Evolutionary conservation across 345 rosid species (phyloP).

Genomic region (Cardamine occulta): DNA sequence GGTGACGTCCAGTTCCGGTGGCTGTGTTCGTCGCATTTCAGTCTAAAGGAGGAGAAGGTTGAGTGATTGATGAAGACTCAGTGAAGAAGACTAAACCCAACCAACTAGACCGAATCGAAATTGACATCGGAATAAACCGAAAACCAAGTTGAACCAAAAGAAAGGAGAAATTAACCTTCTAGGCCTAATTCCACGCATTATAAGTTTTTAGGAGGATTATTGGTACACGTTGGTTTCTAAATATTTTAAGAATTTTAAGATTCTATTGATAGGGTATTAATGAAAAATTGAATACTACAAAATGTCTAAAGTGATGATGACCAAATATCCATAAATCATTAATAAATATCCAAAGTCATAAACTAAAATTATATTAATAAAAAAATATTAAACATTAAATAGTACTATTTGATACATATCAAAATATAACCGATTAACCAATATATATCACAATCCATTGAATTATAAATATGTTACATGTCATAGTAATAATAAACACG

Average conservation of each 20-base stretch:
- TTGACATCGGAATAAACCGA: neutral
- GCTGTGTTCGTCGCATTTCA: slow-evolving; percentile 48
- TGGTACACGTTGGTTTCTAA: neutral
- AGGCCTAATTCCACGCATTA: neutral
- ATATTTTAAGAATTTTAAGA: neutral
- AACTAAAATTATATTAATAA: no score
- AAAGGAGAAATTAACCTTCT: neutral
- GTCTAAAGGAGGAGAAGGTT: slow-evolving; percentile 4
- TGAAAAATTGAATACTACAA: neutral
- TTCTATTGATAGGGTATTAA: neutral
- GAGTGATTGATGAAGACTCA: neutral
- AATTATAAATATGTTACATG: neutral
- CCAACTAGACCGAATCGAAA: neutral
- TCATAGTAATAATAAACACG: neutral
- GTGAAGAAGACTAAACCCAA: neutral
- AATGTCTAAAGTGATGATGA: no score
- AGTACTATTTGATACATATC: neutral
- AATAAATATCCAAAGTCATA: no score
- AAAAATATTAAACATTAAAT: no score
- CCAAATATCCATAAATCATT: no score
- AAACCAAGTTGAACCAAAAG: neutral
- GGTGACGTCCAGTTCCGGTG: slow-evolving; percentile 39
- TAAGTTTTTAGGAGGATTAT: neutral
- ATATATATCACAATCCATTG: neutral
- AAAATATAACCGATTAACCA: neutral